Base-by-base conservation (phyloP, 1,284 basidiomycete genomes). In the Chiua sp. region DNA sequence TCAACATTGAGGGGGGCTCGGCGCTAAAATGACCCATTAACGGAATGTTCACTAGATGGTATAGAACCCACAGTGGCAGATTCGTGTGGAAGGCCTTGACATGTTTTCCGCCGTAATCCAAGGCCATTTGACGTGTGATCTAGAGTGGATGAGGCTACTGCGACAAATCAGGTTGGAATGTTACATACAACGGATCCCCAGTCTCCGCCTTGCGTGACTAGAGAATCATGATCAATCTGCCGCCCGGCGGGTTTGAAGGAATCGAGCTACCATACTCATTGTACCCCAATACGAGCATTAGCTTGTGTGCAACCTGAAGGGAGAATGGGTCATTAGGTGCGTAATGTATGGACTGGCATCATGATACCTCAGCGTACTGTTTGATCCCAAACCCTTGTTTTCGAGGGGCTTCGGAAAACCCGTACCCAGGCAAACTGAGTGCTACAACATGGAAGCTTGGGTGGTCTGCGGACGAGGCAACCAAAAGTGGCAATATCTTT, bases 401-500 rank as follows among this genome's bases (percentile, higher is more conserved):
- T n/a, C 61, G 72, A 10, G 73, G 68, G 8, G 68, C 81, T 46
- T 84, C 79, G 0, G 84, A 86, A 67, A 85, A 85, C 1, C 84
- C 83, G 66, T 70, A 87, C 0, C 82, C 82, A 7, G 86, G 85
- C n/a, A 87, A 64, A 65, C 83, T 82, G 6, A 80, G 63, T 0
- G 81, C 80, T 0, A 87, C 82, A 23, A 87, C 82, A 63, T 88
- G 84, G 65, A 88, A 88, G 56, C 78, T 82, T 2, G 85, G 85
- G 48, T 81, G 74, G 6, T 81, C 77, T 7, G 75, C 51, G 1
- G 77, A 77, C 0, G 75, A 69, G 3, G 74, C 67, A 0, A 76
- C 76, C 56, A 88, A 72, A 2, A 86, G 64, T 0, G 87, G 84
- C 1, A 87, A 70, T 0, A 87, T 69, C 70, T 85, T 88, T 53